These are phyloP conservation scores for Cytospora piceae DNA, from an alignment of 2,329 filamentous ascomycete species.

Conservation along the genomic window DNA sequence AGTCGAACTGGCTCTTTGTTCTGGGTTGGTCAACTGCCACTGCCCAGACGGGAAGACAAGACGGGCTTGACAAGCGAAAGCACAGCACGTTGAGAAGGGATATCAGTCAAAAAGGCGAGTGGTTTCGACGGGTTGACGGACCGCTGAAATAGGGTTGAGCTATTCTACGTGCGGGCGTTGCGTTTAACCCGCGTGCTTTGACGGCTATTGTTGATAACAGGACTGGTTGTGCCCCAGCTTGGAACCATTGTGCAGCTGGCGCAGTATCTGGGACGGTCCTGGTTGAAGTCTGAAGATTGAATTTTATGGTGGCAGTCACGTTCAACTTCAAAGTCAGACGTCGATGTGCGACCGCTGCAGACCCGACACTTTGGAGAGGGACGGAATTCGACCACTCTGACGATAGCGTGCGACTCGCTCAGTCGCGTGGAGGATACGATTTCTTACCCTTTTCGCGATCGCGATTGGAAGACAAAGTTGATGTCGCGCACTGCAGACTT, in stretches of 20 bases:
- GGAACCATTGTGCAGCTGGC: conserved; percentile 1
- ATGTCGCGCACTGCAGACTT: background rate
- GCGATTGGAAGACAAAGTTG: background rate
- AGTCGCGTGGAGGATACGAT: conserved; percentile 7
- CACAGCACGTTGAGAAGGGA: conserved; percentile 7
- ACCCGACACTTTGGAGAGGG: background rate
- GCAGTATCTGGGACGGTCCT: background rate
- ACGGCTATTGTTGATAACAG: conserved; percentile 10
- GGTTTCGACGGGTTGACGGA: conserved; percentile 4
- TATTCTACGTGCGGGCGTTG: conserved; percentile 6
- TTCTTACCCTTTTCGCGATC: background rate
- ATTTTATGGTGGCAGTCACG: background rate
- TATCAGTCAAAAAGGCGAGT: conserved; percentile 7
- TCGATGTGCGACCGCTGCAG: conserved; percentile 10
- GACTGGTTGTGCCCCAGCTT: conserved; percentile 2
- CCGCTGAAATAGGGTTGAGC: conserved; percentile 8
- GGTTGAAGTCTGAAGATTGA: background rate
- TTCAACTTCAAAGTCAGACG: background rate
- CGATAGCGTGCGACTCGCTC: conserved; percentile 6
- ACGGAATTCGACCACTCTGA: background rate
- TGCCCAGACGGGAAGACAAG: conserved; percentile 3
- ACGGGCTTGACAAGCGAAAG: conserved; percentile 7
- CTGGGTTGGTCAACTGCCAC: background rate
- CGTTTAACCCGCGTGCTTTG: conserved; percentile 7
- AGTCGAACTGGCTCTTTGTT: background rate